phyloP scores from a whole-genome alignment of 805 yeast genomes.

The Barnettozyma sucrosica region DNA sequence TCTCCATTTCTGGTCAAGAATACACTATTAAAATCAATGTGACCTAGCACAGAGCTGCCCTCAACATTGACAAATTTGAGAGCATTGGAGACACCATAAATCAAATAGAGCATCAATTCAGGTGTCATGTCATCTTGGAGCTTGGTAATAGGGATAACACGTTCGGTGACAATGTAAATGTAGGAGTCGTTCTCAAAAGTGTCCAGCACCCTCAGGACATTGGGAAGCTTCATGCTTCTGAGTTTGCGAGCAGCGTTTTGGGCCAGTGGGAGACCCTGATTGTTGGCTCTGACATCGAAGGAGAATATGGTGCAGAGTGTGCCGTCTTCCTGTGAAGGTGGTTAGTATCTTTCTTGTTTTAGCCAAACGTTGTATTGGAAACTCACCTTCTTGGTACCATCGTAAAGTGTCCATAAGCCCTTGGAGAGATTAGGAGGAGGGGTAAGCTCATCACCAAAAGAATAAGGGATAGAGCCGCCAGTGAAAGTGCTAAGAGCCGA shows the following conservation, averaged over 20 bases:
- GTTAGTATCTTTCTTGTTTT: not conserved
- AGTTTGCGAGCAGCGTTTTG: conserved; percentile 40
- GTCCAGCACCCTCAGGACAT: conserved; percentile 57
- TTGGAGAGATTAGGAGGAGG: conserved; percentile 28
- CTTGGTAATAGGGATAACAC: conserved; percentile 46
- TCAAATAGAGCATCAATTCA: conserved; percentile 46
- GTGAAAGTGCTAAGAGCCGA: conserved; percentile 55
- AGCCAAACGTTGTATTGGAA: not conserved
- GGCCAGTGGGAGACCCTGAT: conserved; percentile 33
- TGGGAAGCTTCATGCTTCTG: conserved; percentile 62
- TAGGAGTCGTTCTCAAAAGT: conserved; percentile 53
- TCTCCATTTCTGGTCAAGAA: conserved; percentile 68
- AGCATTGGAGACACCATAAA: conserved; percentile 48
- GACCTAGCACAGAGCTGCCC: conserved; percentile 55
- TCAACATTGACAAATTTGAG: conserved; percentile 53
- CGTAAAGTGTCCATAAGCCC: conserved; percentile 57
- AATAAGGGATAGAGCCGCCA: conserved; percentile 54
- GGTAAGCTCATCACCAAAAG: conserved; percentile 39
- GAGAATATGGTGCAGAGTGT: conserved; percentile 59
- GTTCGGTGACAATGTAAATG: conserved; percentile 62
- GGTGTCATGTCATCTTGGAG: conserved; percentile 34
- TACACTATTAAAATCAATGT: conserved; percentile 49
- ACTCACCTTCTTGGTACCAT: conserved; percentile 43
- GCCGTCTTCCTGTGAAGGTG: conserved; percentile 42
- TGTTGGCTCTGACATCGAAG: conserved; percentile 43